Evolutionary conservation across 2,329 filamentous ascomycete genomes (phyloP).

Genomic region (Cladosporium cucumerinum): DNA sequence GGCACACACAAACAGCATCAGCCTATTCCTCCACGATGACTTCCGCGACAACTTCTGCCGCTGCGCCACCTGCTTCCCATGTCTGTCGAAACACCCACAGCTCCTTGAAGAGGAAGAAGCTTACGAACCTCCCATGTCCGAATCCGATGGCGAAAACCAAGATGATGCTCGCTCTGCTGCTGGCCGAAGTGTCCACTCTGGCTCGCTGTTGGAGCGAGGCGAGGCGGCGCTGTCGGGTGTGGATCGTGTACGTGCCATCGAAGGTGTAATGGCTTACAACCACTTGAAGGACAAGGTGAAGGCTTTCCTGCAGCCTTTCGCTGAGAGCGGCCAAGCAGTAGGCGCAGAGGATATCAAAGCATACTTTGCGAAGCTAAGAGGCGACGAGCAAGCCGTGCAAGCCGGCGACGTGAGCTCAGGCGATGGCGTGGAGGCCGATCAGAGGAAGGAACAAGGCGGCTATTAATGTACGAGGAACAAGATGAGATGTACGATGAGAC

Average conservation of each 20-base stretch:
- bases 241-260: conserved; percentile 84
- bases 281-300: conserved; percentile 95
- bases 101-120: conserved; percentile 91
- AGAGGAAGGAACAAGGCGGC: conserved; percentile 40
- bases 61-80: conserved; percentile 75
- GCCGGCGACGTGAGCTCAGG: conserved; percentile 32
- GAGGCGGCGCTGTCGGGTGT: conserved; percentile 89
- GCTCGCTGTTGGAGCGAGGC: conserved; percentile 82
- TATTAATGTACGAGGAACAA: conserved; percentile 29
- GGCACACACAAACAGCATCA: conserved; percentile 60
- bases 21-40: conserved; percentile 73
- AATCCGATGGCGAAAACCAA: conserved; percentile 50
- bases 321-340: conserved; percentile 82
- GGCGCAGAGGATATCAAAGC: conserved; percentile 93
- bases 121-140: conserved; percentile 86
- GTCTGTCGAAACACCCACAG: conserved; percentile 68
- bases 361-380: conserved; percentile 91
- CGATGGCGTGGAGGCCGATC: conserved; percentile 27
- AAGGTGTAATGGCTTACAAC: conserved; percentile 98
- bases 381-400: conserved; percentile 62
- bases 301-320: conserved; percentile 88
- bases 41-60: conserved; percentile 83
- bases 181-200: conserved; percentile 61
- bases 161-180: conserved; percentile 44
- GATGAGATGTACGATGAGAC: conserved; percentile 13